Base-by-base conservation (phyloP, 2,329 filamentous ascomycete genomes). In the Fusarium succisae region DNA sequence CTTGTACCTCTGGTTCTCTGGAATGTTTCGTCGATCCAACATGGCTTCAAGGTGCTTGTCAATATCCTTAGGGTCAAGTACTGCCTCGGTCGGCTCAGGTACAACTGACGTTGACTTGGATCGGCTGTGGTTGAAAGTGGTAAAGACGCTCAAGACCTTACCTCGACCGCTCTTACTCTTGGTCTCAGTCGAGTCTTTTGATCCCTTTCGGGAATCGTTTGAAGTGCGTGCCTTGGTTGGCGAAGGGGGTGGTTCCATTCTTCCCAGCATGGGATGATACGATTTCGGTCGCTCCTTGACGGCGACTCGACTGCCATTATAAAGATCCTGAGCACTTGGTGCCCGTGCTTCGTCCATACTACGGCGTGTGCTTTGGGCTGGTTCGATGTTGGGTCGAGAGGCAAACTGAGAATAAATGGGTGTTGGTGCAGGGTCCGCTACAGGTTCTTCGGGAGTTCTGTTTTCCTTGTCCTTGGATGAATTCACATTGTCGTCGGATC, bases 1-100 rank as follows among this genome's bases (percentile, higher is more conserved):
- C 84, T 97, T 97, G 82, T 96, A 94, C 63, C 96, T 89, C 87
- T 98, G 95, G 73, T 98, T 93, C 79, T 97, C 94, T 7, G 96
- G 95, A 62, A 98, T 97, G 78, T 98, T 98, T 73, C 96, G 90
- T 24, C 95, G 91, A 80, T 98, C 94, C 82, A 97, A 81, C 82
- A 90, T 87, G 7, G 88, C 89, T 77, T 92, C 89, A 54, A 91
- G 86, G 71, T 90, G 88, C 65, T 82, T 83, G 70, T 89, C 85
- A 45, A 91, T 87, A 70, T 90, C 85, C 76, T 86, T 84, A n/a
- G 86, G 84, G 63, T 88, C 84, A 37, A 90, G 82, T n/a, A 76
- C 69, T 13, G 80, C 79, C 51, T 93, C 92, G 10, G 90, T 84
- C 80, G 63, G 60, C 26, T 72, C 73, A 28, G 68, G 61, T 17